Conservation (phyloP, 108 stramenopile species). For the Mediolabrus comicus region DNA sequence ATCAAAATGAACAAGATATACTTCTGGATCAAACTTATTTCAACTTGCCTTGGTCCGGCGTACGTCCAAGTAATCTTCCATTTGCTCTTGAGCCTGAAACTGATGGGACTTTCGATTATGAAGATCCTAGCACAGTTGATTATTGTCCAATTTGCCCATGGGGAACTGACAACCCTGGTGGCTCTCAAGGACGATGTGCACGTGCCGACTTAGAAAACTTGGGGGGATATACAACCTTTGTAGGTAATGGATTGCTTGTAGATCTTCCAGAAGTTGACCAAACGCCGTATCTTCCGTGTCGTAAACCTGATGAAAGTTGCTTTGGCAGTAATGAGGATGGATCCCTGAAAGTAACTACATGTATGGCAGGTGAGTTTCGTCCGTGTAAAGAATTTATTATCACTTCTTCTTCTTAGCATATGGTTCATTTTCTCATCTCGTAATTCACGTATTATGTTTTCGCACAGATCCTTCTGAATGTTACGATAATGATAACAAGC, state of each 20-base stretch:
- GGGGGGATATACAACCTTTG: slow-evolving; percentile 24
- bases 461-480: too few relatives aligned
- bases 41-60: slow-evolving; percentile 14
- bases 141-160: background rate
- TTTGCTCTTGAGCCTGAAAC: slow-evolving; percentile 10
- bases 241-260: slow-evolving; percentile 11
- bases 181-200: background rate
- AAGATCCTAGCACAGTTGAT: slow-evolving; percentile 1
- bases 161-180: slow-evolving; percentile 1
- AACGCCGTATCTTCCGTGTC: background rate
- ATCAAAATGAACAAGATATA: too few relatives aligned
- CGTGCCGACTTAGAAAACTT: background rate
- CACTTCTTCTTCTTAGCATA: too few relatives aligned
- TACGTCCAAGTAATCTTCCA: slow-evolving; percentile 9
- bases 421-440: too few relatives aligned
- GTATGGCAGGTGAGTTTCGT: too few relatives aligned
- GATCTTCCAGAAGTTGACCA: background rate
- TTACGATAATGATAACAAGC: background rate
- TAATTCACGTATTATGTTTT: too few relatives aligned
- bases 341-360: too few relatives aligned
- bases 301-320: too few relatives aligned
- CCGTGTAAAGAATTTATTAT: too few relatives aligned
- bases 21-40: slow-evolving; percentile 13
- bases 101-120: background rate
- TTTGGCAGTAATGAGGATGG: too few relatives aligned